Evolutionary conservation across 257 asterid genomes (phyloP).

Genomic region (Datura wrightii): DNA sequence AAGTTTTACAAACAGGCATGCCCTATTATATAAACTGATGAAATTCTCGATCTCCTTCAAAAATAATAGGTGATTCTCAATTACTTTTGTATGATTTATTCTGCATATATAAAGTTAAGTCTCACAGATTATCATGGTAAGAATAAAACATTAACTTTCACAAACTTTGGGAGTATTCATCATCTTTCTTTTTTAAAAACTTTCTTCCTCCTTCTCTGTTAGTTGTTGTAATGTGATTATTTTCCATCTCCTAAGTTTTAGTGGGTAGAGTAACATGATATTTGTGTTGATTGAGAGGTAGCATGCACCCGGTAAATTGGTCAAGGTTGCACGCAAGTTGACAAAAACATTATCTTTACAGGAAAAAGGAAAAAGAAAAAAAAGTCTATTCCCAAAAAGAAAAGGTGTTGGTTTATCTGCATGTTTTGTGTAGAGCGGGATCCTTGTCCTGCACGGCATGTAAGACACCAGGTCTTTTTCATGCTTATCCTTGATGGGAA

Average conservation of each 20-base stretch:
- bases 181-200: neutral
- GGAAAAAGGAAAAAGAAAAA: neutral
- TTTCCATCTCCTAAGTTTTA: constrained; percentile 7
- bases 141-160: constrained; percentile 13
- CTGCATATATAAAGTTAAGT: constrained; percentile 18
- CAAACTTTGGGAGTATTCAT: neutral
- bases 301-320: neutral
- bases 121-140: neutral
- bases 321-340: constrained; percentile 1
- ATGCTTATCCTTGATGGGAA: constrained; percentile 15
- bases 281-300: constrained; percentile 5
- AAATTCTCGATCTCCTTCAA: constrained; percentile 6
- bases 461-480: constrained; percentile 6
- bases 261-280: constrained; percentile 2
- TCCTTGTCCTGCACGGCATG: neutral
- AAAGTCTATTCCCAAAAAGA: neutral
- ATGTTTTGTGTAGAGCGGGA: neutral
- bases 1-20: neutral
- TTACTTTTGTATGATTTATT: constrained; percentile 11
- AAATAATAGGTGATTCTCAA: neutral
- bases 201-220: neutral
- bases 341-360: neutral
- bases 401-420: neutral
- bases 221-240: constrained; percentile 13
- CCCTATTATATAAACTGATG: constrained; percentile 11